A percentile compares a stretch with the other conserved stretches of the same genome.
Conservation (phyloP, 1,284 basidiomycete species). For the Albatrellus sp. region DNA sequence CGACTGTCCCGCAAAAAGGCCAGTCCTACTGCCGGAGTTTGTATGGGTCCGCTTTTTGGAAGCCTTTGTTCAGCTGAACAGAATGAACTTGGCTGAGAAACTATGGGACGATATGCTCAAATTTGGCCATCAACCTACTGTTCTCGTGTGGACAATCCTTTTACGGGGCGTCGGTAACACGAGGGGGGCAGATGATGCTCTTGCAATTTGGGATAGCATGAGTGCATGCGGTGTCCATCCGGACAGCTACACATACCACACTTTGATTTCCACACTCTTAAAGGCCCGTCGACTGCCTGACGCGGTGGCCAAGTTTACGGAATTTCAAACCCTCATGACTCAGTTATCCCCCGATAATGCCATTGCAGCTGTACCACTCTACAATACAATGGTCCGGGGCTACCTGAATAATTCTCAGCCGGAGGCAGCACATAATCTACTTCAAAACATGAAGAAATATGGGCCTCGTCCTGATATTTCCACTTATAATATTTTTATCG, state of each 20-base stretch:
- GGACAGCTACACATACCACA: slow-evolving; percentile 43
- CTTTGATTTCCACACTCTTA: slow-evolving; percentile 46
- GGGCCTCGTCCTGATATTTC: slow-evolving; percentile 58
- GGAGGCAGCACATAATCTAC: slow-evolving; percentile 30
- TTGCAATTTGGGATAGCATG: slow-evolving; percentile 53
- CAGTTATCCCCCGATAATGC: slow-evolving; percentile 11
- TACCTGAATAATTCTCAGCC: slow-evolving; percentile 34
- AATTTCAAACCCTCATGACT: slow-evolving; percentile 23
- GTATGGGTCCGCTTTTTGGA: slow-evolving; percentile 53
- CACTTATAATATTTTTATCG: slow-evolving; percentile 70
- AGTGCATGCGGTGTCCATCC: slow-evolving; percentile 34
- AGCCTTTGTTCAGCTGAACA: slow-evolving; percentile 40
- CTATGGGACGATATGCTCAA: slow-evolving; percentile 53
- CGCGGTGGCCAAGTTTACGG: slow-evolving; percentile 36
- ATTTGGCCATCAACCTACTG: slow-evolving; percentile 33
- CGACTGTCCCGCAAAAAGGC: slow-evolving; percentile 21
- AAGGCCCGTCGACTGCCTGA: slow-evolving; percentile 29
- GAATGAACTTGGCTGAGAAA: slow-evolving; percentile 39
- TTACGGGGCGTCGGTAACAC: slow-evolving; percentile 45
- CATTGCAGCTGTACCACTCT: slow-evolving; percentile 27
- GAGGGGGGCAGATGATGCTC: slow-evolving; percentile 32
- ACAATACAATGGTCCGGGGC: slow-evolving; percentile 54
- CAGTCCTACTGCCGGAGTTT: slow-evolving; percentile 38
- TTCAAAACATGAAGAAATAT: slow-evolving; percentile 32
- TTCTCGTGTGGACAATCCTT: slow-evolving; percentile 51